Evolutionary conservation across 2,329 filamentous ascomycete species (phyloP), one percentile per base, ranked within the genome.

Genomic region (Pseudogymnoascus sp.): DNA sequence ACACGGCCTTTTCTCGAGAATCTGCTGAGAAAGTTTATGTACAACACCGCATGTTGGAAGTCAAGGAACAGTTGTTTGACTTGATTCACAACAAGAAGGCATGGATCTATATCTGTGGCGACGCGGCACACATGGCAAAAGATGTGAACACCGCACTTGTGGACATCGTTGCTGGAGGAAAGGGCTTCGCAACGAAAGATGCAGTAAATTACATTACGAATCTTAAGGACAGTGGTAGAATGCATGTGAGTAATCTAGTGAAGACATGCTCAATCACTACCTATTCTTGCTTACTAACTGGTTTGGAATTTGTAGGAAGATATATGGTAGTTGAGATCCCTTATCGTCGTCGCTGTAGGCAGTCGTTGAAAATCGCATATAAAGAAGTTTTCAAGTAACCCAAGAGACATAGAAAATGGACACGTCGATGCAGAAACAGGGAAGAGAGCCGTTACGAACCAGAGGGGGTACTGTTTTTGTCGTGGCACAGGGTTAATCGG

Each of bases 91-190:
- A 38, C 14, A 38, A 38, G 36, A 38, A n/a, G 4, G 36, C 14
- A n/a, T 38, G 36, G 36, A 11, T 62, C 7, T 62, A 62, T 31
- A 56, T 62, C 4, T 62, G 42, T 56, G 60, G 60, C 6, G 60
- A 62, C 18, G 60, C 60, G 0, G 38, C 31, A 56, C 40, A 62
- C 16, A 62, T 62, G 60, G 60, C 60, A 34, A 16, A 25, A 31
- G 60, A 62, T 6, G 60, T 62, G 10, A n/a, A 18, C 10, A 18
- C 37, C 10, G 38, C 25, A 16, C 42, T 62, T 14, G 60, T 37
- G 40, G 37, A 25, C 8, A 56, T 62, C 8, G 5, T 62, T 50
- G 18, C 16, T 25, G 25, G 1, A 62, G 37, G 36, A 38, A 38
- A 36, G n/a, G 7, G 36, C 36, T n/a, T 38, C 36, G 14, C 11